Evolutionary conservation across 78 protist genomes (phyloP), one percentile per base, ranked within the genome.

Genomic region (Monocercomonoides exilis): DNA sequence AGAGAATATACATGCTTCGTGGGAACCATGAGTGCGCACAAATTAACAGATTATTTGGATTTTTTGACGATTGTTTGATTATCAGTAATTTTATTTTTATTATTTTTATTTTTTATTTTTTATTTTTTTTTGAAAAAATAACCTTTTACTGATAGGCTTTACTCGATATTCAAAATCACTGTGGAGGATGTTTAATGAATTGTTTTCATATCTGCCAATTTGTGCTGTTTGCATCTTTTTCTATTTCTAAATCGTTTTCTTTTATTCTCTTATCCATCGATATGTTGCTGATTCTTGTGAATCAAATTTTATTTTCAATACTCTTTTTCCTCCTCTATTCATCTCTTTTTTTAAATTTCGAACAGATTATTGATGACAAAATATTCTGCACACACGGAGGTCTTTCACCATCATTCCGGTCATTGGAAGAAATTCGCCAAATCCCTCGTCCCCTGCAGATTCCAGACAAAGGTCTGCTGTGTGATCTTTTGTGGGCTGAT

Each of bases 21-120:
- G 91, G 91, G n/a, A 89, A 89, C 45, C 91, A 89, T 79, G 91
- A 89, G 45, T 70, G 91, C 64, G 45, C 84, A 44, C 88, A 84
- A 70, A 89, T 89, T 77, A 33, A 86, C 1, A 32, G 34, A n/a
- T 35, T 34, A 35, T 89, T 85, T 38, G 34, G 34, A 4, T 89
- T 89, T 81, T 54, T 54, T n/a, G n/a, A n/a, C n/a, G n/a, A n/a
- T n/a, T n/a, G n/a, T n/a, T n/a, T n/a, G n/a, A n/a, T n/a, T n/a
- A n/a, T n/a, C n/a, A n/a, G n/a, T n/a, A n/a, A n/a, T n/a, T n/a
- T n/a, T n/a, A n/a, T n/a, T n/a, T n/a, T n/a, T n/a, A n/a, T n/a
- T n/a, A n/a, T n/a, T n/a, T n/a, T n/a, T n/a, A n/a, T n/a, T n/a
- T n/a, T n/a, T n/a, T n/a, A n/a, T n/a, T n/a, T n/a, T n/a, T n/a